Base-by-base conservation (phyloP, 2,329 filamentous ascomycete genomes). In the Xylaria digitata region DNA sequence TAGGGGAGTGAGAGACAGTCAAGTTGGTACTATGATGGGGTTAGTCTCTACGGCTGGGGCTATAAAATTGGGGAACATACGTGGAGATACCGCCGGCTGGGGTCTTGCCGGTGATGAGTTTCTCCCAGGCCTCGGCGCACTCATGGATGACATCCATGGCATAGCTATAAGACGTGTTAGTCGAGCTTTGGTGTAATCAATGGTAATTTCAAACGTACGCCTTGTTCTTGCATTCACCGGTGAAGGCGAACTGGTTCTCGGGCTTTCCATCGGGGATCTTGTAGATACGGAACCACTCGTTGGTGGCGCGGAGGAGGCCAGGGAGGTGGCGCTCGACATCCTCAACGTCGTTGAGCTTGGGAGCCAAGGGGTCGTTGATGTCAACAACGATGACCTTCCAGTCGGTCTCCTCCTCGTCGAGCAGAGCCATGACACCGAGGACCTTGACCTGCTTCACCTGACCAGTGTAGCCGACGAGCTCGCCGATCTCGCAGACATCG, bases 251-350 rank as follows among this genome's bases (percentile, higher is more conserved):
- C 86, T 98, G 96, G 90, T 99, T 99, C 92, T 99, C 96, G 77
- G 95, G 94, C 94, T 99, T 99, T 87, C 96, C 96, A 80, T 99
- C 96, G 80, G 96, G 96, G 84, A 99, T 99, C 89, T 99, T 99
- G 92, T 99, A 99, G 89, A 99, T 99, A 83, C 96, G 94, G 94
- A 99, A 99, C 96, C 96, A 99, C 87, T 99, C 96, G 80, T 99
- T 99, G 80, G 95, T 98, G 80, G 96, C 96, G 75, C 96, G 92
- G 81, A 99, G 89, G 67, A 99, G 93, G 76, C 96, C 96, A 68
- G 96, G 96, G 66, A 99, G 90, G 86, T 98, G 96, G 80, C 95
- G 91, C 89, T 99, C 96, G 75, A 99, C 96, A 80, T 99, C 96
- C 89, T 98, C 96, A 71, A 98, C 91, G 82, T 98, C 95, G 85